phyloP scores from a whole-genome alignment of 805 yeast species.

The Scheffersomyces coipomensis region DNA sequence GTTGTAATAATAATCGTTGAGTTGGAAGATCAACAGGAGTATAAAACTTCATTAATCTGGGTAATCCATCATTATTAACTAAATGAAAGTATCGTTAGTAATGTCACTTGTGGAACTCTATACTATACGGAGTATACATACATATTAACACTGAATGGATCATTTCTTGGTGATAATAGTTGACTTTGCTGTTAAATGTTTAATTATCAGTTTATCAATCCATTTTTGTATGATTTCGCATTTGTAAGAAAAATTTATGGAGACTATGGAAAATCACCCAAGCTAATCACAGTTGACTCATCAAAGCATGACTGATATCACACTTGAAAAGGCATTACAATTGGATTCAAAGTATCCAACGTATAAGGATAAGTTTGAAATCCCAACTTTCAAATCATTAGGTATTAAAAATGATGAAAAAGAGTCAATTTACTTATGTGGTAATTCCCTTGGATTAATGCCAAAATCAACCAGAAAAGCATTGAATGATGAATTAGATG shows the following conservation, averaged over 20 bases:
- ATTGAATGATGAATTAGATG: conserved; percentile 65
- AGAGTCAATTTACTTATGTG: conserved; percentile 68
- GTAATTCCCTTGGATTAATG: conserved; percentile 92
- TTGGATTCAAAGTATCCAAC: conserved; percentile 42
- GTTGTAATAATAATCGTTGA: conserved; percentile 76
- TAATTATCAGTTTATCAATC: too few species aligned
- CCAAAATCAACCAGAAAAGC: conserved; percentile 62
- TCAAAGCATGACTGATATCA: conserved; percentile 8
- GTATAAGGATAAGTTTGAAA: conserved; percentile 47
- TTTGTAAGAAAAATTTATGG: too few species aligned
- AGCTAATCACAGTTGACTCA: too few species aligned
- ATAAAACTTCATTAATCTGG: conserved; percentile 87
- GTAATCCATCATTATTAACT: conserved; percentile 89
- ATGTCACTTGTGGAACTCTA: background rate
- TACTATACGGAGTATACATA: conserved; percentile 34
- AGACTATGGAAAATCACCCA: too few species aligned
- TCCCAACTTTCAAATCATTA: conserved; percentile 67
- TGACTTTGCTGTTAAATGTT: too few species aligned
- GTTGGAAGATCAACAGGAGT: conserved; percentile 85
- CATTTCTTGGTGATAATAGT: too few species aligned
- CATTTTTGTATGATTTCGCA: too few species aligned
- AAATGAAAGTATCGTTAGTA: conserved; percentile 20
- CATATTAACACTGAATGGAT: conserved; percentile 84
- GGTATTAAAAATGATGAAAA: conserved; percentile 38
- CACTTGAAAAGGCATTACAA: conserved; percentile 13